Evolutionary conservation across 768 basidiomycete genomes (phyloP), one percentile per base, ranked within the genome.

Genomic region (Pilatotrama ljubarskyi): DNA sequence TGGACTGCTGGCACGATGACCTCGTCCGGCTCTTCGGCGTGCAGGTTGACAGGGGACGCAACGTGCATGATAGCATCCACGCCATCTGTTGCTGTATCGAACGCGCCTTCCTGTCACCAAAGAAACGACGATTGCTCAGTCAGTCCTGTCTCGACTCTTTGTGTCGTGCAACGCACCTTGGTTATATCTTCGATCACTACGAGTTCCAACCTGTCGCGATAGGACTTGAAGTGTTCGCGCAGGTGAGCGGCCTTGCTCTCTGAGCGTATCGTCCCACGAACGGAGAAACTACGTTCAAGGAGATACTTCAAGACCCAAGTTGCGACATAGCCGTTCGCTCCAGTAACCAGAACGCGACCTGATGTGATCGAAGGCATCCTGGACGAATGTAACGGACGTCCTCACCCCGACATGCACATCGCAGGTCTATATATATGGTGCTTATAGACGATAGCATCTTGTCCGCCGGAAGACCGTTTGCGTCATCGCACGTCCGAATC

Each of bases 1-100:
- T 83, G 73, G 7, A 93, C 81, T 20, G 91, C 91, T 2, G 92
- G 91, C 11, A 69, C 72, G 61, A 91, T 83, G 25, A 89, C 64
- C 51, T 88, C 86, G 15, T 61, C 36, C 3, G 65, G 64, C 13
- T 66, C 64, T n/a, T 54, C 50, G 6, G 35, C 46, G 22, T 18
- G 48, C 7, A 70, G 54, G 43, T 67, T 66, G 56, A 77, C 68
- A 0, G 76, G 76, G 1, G 76, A 75, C 1, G 75, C 76, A 20
- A 70, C 68, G 62, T 79, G 78, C 37, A 65, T 63, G 51, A 83
- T 72, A 0, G 71, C 80, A 35, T 78, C 75, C 10, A 81, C 77
- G 7, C 73, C 80, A 65, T 78, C 74, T 59, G 80, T 76, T 7
- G 75, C 78, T n/a, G 78, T 76, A 57, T 82, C 79, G 64, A 81